Base-by-base conservation (phyloP, 805 yeast genomes). In the Zygosaccharomyces bisporus region DNA sequence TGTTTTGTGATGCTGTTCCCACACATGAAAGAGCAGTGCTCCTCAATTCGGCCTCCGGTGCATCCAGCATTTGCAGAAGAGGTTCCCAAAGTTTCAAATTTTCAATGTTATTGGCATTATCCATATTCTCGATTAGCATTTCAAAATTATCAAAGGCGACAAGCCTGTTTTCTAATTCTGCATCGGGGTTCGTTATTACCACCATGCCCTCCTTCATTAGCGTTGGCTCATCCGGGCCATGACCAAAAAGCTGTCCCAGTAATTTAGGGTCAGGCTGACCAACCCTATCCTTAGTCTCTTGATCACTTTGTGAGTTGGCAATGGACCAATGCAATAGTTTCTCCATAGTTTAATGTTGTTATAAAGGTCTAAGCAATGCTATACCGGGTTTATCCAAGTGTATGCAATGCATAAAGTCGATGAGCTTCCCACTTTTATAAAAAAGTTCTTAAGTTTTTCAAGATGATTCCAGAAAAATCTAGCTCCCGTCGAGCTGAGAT, bases 1-100 rank as follows among this genome's bases (percentile, higher is more conserved):
- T 93, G 63, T 93, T 93, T 66, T 93, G 99, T 3, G 86, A 95
- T 0, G 98, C 95, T 0, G 91, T 85, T 2, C 95, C 96, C 18
- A 90, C 75, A 32, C 85, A 77, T 29, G 93, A 81, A 47, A 86
- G 79, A 0, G 90, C 83, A 44, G 71, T 69, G 6, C 75, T 68
- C 46, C 80, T 72, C 24, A 91, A 63, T 13, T 70, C 72, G 2
- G 64, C 56, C 2, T 69, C 68, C 5, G 69, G 66, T 25, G 68
- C 68, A 23, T 69, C 67, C 39, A 89, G 68, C 41, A 76, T 75
- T 1, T 64, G 61, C n/a, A 88, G 69, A 34, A 90, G 62, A 2
- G 81, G 71, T 17, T 74, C 79, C 99, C 98, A 93, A 50, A 89
- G 73, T 52, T 80, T 78, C 71, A 90, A 61, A 55, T 83, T 85